Percentiles rank a stretch among this genome's conserved stretches.
phyloP scores from a whole-genome alignment of 2,329 filamentous ascomycete genomes.

The Penicillium sp. region DNA sequence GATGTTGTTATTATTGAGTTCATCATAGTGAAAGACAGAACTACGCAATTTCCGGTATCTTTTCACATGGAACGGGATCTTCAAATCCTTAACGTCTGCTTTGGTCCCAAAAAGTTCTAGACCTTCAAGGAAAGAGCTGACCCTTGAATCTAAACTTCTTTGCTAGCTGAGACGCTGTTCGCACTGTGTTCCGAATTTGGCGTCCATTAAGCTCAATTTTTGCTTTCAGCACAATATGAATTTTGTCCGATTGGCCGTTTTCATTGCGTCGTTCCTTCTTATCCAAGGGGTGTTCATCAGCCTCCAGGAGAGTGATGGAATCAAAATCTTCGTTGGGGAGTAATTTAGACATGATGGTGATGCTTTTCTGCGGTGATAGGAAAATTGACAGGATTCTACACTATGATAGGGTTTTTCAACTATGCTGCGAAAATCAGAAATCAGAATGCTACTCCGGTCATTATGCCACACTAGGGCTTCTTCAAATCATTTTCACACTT shows the following conservation, averaged over 20 bases:
- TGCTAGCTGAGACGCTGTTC: too few species aligned
- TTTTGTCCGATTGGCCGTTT: neutral
- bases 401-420: neutral
- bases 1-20: neutral
- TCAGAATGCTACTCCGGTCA: neutral
- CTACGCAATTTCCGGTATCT: slow-evolving; percentile 31
- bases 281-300: neutral
- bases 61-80: slow-evolving; percentile 31
- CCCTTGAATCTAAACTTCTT: too few species aligned
- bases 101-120: too few species aligned
- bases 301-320: too few species aligned
- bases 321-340: neutral
- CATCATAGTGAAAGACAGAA: neutral
- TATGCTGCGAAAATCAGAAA: neutral
- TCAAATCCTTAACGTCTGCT: slow-evolving; percentile 25
- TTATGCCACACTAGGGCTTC: neutral
- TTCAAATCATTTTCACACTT: neutral
- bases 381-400: neutral
- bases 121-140: too few species aligned
- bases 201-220: too few species aligned
- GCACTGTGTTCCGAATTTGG: too few species aligned
- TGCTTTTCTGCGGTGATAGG: neutral
- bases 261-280: neutral
- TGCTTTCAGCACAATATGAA: slow-evolving; percentile 12
- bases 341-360: neutral